Percentiles rank a stretch among this genome's conserved stretches.
These are phyloP conservation scores for Anthracocystis walkeri DNA, from an alignment of 1,284 basidiomycete genomes.

Conservation along the genomic window DNA sequence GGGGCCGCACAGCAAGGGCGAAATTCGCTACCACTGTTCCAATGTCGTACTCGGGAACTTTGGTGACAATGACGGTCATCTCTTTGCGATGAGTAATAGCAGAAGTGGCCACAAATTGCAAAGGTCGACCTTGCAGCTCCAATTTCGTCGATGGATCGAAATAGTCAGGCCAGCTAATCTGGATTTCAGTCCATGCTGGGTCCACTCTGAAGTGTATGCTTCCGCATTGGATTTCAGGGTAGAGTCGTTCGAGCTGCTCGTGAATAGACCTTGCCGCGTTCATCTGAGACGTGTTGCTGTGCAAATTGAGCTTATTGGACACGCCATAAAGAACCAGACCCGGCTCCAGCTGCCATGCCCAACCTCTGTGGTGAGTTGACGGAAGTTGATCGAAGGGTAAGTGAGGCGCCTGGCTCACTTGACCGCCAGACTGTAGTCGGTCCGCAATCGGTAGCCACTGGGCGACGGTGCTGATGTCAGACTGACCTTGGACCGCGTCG, in stretches of 20 bases:
- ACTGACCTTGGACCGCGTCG: background rate
- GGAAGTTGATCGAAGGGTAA: slow-evolving; percentile 2
- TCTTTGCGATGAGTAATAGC: background rate
- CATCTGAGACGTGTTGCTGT: background rate
- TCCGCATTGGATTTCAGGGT: background rate
- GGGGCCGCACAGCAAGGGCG: background rate
- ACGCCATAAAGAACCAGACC: background rate
- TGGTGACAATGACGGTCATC: background rate
- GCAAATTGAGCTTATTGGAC: background rate
- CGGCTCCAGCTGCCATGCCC: background rate
- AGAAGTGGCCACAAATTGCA: background rate
- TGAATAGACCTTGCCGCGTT: background rate
- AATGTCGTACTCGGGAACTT: background rate
- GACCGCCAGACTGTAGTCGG: background rate
- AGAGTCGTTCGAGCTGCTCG: background rate
- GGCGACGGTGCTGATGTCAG: background rate
- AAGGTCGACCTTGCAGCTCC: background rate
- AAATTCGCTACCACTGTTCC: background rate
- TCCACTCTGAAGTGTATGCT: background rate
- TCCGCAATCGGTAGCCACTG: background rate
- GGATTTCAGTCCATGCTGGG: background rate
- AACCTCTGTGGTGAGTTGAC: background rate
- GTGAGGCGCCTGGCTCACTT: background rate
- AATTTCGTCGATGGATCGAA: background rate
- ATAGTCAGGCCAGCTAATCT: background rate